These are phyloP conservation scores for Rhizophlyctis rosea DNA, from an alignment of 192 early-diverging fungal species.

Conservation along the genomic window DNA sequence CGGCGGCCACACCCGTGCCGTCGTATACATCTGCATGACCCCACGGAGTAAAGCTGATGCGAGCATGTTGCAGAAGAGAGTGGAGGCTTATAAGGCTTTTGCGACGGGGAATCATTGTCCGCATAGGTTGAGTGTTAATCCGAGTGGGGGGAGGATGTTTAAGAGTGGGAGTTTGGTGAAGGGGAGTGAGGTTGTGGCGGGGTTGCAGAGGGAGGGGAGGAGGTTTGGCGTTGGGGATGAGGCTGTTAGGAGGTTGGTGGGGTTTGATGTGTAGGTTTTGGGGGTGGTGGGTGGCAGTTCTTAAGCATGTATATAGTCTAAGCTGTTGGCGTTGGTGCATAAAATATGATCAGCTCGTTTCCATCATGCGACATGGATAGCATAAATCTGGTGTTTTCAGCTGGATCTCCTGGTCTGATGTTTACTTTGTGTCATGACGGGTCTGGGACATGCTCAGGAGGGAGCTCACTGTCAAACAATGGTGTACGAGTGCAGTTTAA, in stretches of 20 bases:
- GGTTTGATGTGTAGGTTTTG: not conserved
- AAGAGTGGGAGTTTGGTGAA: conserved; percentile 4
- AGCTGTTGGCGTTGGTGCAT: too few relatives aligned
- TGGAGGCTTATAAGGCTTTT: conserved; percentile 9
- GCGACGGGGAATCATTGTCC: conserved; percentile 18
- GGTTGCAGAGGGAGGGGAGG: not conserved
- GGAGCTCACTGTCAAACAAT: too few relatives aligned
- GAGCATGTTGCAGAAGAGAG: conserved; percentile 2
- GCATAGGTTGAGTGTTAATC: conserved; percentile 11
- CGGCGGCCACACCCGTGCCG: not conserved
- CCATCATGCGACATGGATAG: too few relatives aligned
- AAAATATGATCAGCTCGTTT: too few relatives aligned
- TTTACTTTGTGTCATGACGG: too few relatives aligned
- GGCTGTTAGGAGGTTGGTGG: not conserved
- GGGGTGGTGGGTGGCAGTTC: not conserved
- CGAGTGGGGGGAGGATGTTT: not conserved
- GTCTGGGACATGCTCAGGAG: too few relatives aligned
- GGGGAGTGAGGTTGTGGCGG: not conserved
- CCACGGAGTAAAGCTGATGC: conserved; percentile 10
- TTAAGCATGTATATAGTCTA: too few relatives aligned
- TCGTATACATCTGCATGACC: conserved; percentile 29
- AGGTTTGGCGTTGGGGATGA: not conserved
- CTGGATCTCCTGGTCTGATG: too few relatives aligned
- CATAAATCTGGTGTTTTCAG: too few relatives aligned
- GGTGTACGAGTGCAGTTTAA: too few relatives aligned